Conservation (phyloP, 805 yeast species). For the Wickerhamiella slavikovae region DNA sequence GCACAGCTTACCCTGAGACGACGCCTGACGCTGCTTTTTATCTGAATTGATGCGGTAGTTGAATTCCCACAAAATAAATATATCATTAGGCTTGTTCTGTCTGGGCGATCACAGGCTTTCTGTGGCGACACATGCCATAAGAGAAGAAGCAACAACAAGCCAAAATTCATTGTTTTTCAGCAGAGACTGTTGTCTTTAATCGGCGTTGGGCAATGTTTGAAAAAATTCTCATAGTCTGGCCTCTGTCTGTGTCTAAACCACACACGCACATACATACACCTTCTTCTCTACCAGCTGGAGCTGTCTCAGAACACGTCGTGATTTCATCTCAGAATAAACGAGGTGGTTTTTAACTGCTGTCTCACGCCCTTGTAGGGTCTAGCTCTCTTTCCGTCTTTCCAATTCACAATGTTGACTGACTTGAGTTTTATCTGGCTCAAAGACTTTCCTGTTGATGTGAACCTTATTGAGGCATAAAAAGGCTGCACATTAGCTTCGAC, state of each 20-base stretch:
- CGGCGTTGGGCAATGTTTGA: neutral
- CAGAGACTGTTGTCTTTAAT: neutral
- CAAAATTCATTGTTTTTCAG: neutral
- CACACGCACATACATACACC: neutral
- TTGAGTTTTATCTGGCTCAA: conserved; percentile 26
- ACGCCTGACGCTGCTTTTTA: too few relatives aligned
- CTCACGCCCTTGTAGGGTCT: conserved; percentile 44
- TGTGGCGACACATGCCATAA: too few relatives aligned
- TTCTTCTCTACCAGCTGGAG: neutral
- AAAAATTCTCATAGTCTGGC: neutral
- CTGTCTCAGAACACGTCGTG: neutral
- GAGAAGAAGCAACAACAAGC: neutral
- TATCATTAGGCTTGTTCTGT: too few relatives aligned
- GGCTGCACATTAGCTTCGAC: conserved; percentile 10
- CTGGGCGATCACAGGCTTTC: too few relatives aligned
- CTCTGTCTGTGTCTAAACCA: neutral
- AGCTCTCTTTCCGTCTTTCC: conserved; percentile 20
- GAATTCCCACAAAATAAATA: too few relatives aligned
- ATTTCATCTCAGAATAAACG: neutral
- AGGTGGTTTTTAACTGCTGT: conserved; percentile 23
- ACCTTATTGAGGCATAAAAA: conserved; percentile 8
- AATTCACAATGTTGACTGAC: conserved; percentile 4
- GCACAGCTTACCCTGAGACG: too few relatives aligned
- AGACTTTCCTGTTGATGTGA: conserved; percentile 41
- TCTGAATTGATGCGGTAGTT: too few relatives aligned